phyloP scores from a whole-genome alignment of 78 protist genomes.

The Chrysochromulina tobinii region DNA sequence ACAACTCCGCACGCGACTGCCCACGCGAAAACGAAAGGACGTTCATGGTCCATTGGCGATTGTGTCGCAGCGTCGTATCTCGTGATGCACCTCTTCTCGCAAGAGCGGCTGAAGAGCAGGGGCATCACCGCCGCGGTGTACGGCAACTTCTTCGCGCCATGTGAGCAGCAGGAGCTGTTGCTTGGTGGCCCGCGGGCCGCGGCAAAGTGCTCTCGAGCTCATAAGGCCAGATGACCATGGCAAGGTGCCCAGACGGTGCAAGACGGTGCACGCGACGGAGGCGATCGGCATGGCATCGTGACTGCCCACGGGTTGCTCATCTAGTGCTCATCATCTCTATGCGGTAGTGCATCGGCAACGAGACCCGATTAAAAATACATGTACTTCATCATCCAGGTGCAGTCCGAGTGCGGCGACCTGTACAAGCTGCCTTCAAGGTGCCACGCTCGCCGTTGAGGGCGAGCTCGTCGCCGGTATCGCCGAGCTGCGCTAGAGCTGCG shows the following conservation, averaged over 20 bases:
- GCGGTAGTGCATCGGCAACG: conserved; percentile 46
- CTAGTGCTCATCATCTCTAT: neutral
- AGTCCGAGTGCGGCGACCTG: conserved; percentile 93
- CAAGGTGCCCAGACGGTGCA: conserved; percentile 30
- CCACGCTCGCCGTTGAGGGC: conserved; percentile 58
- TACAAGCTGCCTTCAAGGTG: conserved; percentile 61
- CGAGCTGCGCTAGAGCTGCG: no score
- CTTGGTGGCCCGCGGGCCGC: conserved; percentile 26
- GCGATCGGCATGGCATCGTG: conserved; percentile 79
- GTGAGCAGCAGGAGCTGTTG: conserved; percentile 57
- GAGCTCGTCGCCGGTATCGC: conserved; percentile 50
- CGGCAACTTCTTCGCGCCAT: conserved; percentile 85
- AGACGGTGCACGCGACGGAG: conserved; percentile 66
- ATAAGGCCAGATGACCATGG: conserved; percentile 79
- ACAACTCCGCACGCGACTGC: no score
- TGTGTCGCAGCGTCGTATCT: no score
- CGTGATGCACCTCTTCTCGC: conserved; percentile 72
- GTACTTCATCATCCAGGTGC: conserved; percentile 89
- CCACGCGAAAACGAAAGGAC: no score
- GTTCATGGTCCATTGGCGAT: no score
- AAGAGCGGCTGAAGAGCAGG: conserved; percentile 79
- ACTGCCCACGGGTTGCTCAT: conserved; percentile 55
- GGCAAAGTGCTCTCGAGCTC: conserved; percentile 73
- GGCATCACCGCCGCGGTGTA: conserved; percentile 70
- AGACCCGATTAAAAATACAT: neutral